Evolutionary conservation across 2,329 filamentous ascomycete genomes (phyloP), one percentile per base, ranked within the genome.

Genomic region (Emmonsiellopsis sp.): DNA sequence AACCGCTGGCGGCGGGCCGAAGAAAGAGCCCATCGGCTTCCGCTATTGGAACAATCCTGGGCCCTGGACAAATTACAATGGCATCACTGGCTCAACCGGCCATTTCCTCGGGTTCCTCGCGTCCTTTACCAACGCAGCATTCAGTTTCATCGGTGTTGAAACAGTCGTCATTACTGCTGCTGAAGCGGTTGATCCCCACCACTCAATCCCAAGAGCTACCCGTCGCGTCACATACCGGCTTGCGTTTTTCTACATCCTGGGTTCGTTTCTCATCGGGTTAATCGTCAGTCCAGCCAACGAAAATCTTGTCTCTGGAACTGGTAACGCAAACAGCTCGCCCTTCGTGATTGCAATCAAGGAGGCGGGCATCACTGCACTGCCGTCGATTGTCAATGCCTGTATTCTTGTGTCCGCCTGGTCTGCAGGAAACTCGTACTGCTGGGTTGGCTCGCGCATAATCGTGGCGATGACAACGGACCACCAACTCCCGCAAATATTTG

Each of bases 211-310:
- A 0, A 89, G 84, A 0, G 91, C 91, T 10, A 83, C 94, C 63
- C 95, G 94, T 72, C 90, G 95, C 68, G 89, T 95, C 21, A 95
- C 95, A 70, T 96, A 91, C 90, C 85, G 91, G 63, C 95, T 95
- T 64, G 83, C 84, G 3, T 77, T 94, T 53, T 96, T 96, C 74
- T 96, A 95, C 72, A 78, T 96, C 49, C 83, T 94, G 36, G 87
- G 87, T 0, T 78, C 96, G 9, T 82, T 83, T 4, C 74, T 96
- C 3, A 83, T 96, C 54, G 89, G 92, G 31, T 77, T 95, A 0
- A 76, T 95, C 2, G 88, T 96, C 0, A 64, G 66, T 1, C 70
- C 66, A 33, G 58, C 63, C 44, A 63, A 71, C 40, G 47, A 57
- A 2, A 57, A 62, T 13, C 60, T 74, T 6, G 62, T 73, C 39